Conservation (phyloP, 2,329 filamentous ascomycete species). For the Cladophialophora carrionii region DNA sequence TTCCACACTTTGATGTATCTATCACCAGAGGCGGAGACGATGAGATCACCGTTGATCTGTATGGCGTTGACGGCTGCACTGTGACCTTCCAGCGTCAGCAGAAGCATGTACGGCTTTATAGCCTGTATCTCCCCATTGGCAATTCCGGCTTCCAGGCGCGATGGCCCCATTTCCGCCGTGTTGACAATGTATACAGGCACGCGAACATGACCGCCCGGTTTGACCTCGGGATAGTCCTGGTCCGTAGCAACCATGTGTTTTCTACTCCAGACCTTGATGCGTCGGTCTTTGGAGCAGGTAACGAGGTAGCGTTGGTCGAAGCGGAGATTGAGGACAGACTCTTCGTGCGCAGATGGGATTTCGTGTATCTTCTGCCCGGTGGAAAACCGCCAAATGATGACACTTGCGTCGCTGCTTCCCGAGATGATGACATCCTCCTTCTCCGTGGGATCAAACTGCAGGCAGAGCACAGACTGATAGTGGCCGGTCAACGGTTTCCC, state of each 20-base stretch:
- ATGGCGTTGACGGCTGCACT: slow-evolving; percentile 94
- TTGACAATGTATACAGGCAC: slow-evolving; percentile 60
- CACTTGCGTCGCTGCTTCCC: slow-evolving; percentile 86
- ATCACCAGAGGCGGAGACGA: slow-evolving; percentile 94
- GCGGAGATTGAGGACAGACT: slow-evolving; percentile 90
- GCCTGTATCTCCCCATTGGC: slow-evolving; percentile 48
- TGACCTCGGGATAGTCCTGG: slow-evolving; percentile 49
- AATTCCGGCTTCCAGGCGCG: slow-evolving; percentile 48
- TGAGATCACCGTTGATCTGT: slow-evolving; percentile 79
- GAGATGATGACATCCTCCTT: slow-evolving; percentile 92
- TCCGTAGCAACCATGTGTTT: slow-evolving; percentile 60
- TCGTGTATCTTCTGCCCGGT: slow-evolving; percentile 81
- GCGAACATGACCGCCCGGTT: slow-evolving; percentile 42
- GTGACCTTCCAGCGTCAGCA: slow-evolving; percentile 81
- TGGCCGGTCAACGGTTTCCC: slow-evolving; percentile 76
- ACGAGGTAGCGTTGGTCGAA: slow-evolving; percentile 91
- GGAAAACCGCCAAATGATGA: slow-evolving; percentile 92
- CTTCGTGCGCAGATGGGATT: slow-evolving; percentile 75
- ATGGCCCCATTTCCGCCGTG: slow-evolving; percentile 49
- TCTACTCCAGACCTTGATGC: slow-evolving; percentile 95
- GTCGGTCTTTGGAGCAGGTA: slow-evolving; percentile 96
- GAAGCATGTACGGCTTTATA: slow-evolving; percentile 70
- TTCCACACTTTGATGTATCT: slow-evolving; percentile 94
- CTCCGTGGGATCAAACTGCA: slow-evolving; percentile 89
- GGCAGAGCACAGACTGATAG: slow-evolving; percentile 82